A percentile compares a stretch with the other conserved stretches of the same genome.
phyloP scores from a whole-genome alignment of 2,329 filamentous ascomycete genomes.

The Diaporthe citrichinensis region DNA sequence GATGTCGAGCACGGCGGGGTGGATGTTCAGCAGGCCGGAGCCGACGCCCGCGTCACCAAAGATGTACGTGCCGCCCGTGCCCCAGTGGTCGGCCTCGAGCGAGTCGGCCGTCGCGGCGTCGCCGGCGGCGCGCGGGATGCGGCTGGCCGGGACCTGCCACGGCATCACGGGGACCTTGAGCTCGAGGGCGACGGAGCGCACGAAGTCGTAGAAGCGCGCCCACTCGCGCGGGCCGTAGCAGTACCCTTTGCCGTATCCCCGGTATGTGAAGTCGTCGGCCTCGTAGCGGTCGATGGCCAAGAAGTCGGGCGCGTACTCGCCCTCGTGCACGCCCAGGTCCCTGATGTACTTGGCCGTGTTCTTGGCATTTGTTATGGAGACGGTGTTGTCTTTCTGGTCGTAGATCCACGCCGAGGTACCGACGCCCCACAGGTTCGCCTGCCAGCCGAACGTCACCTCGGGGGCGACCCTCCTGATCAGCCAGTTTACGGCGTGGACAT shows the following conservation, averaged over 20 bases:
- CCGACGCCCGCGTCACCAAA: background rate
- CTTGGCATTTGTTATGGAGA: background rate
- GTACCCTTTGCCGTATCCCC: background rate
- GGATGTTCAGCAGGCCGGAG: background rate
- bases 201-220: conserved; percentile 1
- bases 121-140: background rate
- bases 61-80: conserved; percentile 14
- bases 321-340: background rate
- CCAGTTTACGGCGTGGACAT: conserved; percentile 7
- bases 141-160: conserved; percentile 15
- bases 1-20: background rate
- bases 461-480: background rate
- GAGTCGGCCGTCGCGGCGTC: background rate
- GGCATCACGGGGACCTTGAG: conserved; percentile 13
- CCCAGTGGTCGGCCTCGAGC: conserved; percentile 17
- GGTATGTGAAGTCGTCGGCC: conserved; percentile 12
- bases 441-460: conserved; percentile 9
- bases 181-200: background rate
- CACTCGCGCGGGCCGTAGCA: conserved; percentile 18
- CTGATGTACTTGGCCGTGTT: background rate
- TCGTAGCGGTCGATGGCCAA: conserved; percentile 20
- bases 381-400: background rate
- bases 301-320: conserved; percentile 3
- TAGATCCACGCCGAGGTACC: conserved; percentile 18
- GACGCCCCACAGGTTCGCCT: conserved; percentile 9